Evolutionary conservation across 495 filamentous ascomycete genomes (phyloP).

Genomic region (Glonium stellatum): DNA sequence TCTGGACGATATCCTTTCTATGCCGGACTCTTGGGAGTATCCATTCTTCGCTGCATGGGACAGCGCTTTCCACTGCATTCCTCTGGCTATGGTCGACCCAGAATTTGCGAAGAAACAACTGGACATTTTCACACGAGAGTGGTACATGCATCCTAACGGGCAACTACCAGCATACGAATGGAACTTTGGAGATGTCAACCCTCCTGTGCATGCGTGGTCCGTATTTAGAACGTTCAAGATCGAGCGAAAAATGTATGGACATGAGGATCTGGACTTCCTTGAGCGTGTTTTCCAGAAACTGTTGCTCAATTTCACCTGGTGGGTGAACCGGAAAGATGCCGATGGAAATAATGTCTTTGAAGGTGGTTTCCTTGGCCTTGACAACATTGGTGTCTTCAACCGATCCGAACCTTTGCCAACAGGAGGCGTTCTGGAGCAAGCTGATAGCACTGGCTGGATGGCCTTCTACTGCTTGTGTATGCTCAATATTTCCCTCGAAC

Average conservation of each 20-base stretch:
- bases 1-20: slow-evolving; percentile 88
- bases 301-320: slow-evolving; percentile 96
- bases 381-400: slow-evolving; percentile 97
- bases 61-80: slow-evolving; percentile 92
- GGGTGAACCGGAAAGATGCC: slow-evolving; percentile 91
- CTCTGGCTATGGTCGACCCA: slow-evolving; percentile 91
- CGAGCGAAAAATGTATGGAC: slow-evolving; percentile 92
- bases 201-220: slow-evolving; percentile 93
- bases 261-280: slow-evolving; percentile 89
- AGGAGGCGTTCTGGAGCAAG: slow-evolving; percentile 87
- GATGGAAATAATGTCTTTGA: slow-evolving; percentile 96
- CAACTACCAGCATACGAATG: slow-evolving; percentile 90
- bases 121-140: slow-evolving; percentile 89
- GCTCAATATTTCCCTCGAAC: slow-evolving; percentile 90
- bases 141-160: slow-evolving; percentile 99
- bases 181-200: slow-evolving; percentile 97
- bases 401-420: slow-evolving; percentile 95
- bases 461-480: slow-evolving; percentile 91
- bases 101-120: slow-evolving; percentile 97
- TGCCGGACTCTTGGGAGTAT: slow-evolving; percentile 98
- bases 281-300: slow-evolving; percentile 96
- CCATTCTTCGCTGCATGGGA: slow-evolving; percentile 99
- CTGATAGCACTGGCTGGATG: slow-evolving; percentile 98
- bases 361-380: slow-evolving; percentile 90
- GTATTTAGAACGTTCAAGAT: slow-evolving; percentile 95